phyloP scores from a whole-genome alignment of 1,284 basidiomycete species.

The Rhodotorula sp. region DNA sequence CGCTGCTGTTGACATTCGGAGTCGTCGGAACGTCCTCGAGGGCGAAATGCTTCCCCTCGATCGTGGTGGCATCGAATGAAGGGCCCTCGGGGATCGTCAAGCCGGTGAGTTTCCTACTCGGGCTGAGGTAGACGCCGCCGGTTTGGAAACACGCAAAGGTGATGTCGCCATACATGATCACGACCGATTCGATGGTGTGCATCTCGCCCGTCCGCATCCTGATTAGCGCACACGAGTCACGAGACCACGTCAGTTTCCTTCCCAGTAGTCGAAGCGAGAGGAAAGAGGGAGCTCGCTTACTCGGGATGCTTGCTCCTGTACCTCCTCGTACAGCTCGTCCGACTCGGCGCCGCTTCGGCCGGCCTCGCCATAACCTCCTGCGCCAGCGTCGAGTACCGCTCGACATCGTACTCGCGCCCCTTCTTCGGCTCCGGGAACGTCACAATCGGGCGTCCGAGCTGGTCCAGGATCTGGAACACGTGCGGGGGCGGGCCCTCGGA shows the following conservation, averaged over 20 bases:
- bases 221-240: constrained; percentile 4
- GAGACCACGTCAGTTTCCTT: not conserved
- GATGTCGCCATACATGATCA: constrained; percentile 42
- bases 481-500: constrained; percentile 50
- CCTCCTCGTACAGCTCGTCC: constrained; percentile 89
- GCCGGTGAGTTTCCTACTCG: constrained; percentile 21
- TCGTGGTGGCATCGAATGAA: not conserved
- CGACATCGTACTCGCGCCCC: constrained; percentile 59
- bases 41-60: constrained; percentile 10
- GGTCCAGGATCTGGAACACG: constrained; percentile 77
- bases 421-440: constrained; percentile 67
- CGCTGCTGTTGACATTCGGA: constrained; percentile 7
- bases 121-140: constrained; percentile 37
- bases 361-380: constrained; percentile 69
- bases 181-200: constrained; percentile 44
- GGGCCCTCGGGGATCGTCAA: constrained; percentile 9
- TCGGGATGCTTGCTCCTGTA: constrained; percentile 76
- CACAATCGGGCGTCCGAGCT: constrained; percentile 64
- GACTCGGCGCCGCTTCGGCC: constrained; percentile 61
- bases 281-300: constrained; percentile 9
- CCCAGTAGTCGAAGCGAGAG: not conserved
- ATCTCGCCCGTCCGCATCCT: constrained; percentile 35
- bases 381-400: constrained; percentile 78
- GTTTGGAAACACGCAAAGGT: constrained; percentile 45
- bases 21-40: constrained; percentile 35